Base-by-base conservation (phyloP, 176 grass and related monocot genomes). In the Raddia distichophylla region DNA sequence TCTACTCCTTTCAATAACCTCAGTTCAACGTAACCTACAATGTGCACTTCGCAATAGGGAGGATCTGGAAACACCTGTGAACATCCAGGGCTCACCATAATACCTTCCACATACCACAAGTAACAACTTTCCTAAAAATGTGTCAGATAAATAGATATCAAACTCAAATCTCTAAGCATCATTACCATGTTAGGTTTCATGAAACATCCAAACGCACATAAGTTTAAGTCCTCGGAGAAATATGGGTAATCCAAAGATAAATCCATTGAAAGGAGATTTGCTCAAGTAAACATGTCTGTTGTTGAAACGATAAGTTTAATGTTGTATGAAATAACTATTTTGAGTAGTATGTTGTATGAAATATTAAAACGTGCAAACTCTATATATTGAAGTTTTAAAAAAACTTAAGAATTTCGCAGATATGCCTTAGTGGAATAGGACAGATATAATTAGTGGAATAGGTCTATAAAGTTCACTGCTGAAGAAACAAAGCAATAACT, bases 21-120 rank as follows among this genome's bases (percentile, higher is more conserved):
- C 10, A 55, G 19, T 80, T 34, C 42, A 62, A 55, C 65, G 56
- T 62, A 52, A 60, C 64, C 87, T 68, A 69, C 1, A 80, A 12
- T 55, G 4, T 56, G 46, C 12, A 89, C 48, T 61, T 15, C n/a
- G 56, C 46, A 84, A 47, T 44, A 16, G 61, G 15, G 7, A 53
- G 63, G 59, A 71, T 42, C 57, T 67, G 55, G 70, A 75, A 14
- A 75, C 13, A 71, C n/a, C 18, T 85, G 56, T n/a, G 69, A 52
- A 45, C 5, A 65, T 82, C 22, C 22, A 49, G 67, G 55, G 42
- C 27, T 27, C 68, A 73, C n/a, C 20, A 46, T 47, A 20, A 49
- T 46, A 74, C 44, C 40, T 80, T 45, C 50, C 35, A 17, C 52
- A 45, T 79, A 34, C 35, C 18, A 44, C 53, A 60, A 16, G 16